Base-by-base conservation (phyloP, 2,329 filamentous ascomycete species). In the Fusarium albosuccineum region DNA sequence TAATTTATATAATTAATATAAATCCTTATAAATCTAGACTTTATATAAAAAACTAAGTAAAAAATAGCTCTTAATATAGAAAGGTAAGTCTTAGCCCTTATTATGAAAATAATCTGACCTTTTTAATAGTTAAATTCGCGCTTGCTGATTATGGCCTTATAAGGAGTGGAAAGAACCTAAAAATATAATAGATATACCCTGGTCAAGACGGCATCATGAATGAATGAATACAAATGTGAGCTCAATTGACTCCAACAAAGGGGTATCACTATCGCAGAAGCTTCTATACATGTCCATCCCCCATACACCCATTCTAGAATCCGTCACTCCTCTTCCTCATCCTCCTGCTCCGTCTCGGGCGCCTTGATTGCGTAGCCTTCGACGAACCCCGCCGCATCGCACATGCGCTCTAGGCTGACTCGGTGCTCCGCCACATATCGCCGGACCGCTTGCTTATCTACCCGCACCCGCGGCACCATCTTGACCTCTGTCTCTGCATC, bases 321-420 rank as follows among this genome's bases (percentile, higher is more conserved):
- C 48, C 52, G 27, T 62, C 60, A 60, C 63, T 64, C 67, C 5
- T 70, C 67, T 14, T 73, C 65, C 14, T 68, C 71, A 1, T 67
- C 67, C 5, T 81, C 80, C 13, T 78, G 77, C 6, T 68, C 73
- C 10, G 62, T 74, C 57, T 75, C 75, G 5, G 75, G 77, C 29
- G 72, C 63, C 71, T 82, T 85, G 49, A 85, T 79, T 11, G 87
- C 87, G 77, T 91, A 92, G 54, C 88, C 86, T 64, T 90, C 87
- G 7, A 91, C 79, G 70, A 97, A 97, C 1, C 92, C 93, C 1
- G 89, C 85, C 6, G 90, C 86, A 76, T 92, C 90, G 53, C 96
- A 92, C 1, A 89, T 85, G 71, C 85, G 86, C 54, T 87, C 85
- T 51, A 95, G 75, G 52, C 84, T 85, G 58, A 94, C 86, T 44